Percentiles rank a stretch among this genome's conserved stretches.
These are phyloP conservation scores for Carex parvula DNA, from an alignment of 176 grass and related monocot genomes.

Conservation along the genomic window DNA sequence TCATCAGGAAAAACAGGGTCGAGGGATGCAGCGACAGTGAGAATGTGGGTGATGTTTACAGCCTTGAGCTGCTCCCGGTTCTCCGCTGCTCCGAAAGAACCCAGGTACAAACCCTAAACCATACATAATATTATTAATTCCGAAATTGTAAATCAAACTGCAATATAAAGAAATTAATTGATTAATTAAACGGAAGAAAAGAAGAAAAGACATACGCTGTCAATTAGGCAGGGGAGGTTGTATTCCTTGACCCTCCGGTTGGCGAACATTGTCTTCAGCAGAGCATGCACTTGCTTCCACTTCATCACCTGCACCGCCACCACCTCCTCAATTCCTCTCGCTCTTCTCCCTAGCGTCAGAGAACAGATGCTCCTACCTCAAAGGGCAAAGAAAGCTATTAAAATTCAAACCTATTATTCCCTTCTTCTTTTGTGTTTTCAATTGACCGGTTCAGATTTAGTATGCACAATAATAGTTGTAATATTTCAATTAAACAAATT, in stretches of 20 bases:
- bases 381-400: no score
- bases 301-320: neutral
- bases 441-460: no score
- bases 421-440: no score
- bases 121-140: neutral
- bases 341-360: no score
- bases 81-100: constrained; percentile 65
- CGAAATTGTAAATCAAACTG: no score
- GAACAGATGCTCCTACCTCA: no score
- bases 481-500: no score
- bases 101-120: constrained; percentile 69
- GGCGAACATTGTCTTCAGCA: constrained; percentile 27
- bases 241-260: constrained; percentile 31
- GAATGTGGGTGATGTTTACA: constrained; percentile 71
- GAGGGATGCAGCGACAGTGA: constrained; percentile 69
- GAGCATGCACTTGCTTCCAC: constrained; percentile 7
- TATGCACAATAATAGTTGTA: no score
- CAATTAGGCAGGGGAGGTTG: constrained; percentile 31
- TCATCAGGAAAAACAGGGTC: constrained; percentile 60
- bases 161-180: neutral
- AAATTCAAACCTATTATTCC: no score
- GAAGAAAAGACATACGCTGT: neutral
- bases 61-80: constrained; percentile 68
- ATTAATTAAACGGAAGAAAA: neutral
- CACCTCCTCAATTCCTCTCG: neutral